These are phyloP conservation scores for Rhodosporidiobolus sp. DNA, from an alignment of 768 basidiomycete species.

Conservation along the genomic window DNA sequence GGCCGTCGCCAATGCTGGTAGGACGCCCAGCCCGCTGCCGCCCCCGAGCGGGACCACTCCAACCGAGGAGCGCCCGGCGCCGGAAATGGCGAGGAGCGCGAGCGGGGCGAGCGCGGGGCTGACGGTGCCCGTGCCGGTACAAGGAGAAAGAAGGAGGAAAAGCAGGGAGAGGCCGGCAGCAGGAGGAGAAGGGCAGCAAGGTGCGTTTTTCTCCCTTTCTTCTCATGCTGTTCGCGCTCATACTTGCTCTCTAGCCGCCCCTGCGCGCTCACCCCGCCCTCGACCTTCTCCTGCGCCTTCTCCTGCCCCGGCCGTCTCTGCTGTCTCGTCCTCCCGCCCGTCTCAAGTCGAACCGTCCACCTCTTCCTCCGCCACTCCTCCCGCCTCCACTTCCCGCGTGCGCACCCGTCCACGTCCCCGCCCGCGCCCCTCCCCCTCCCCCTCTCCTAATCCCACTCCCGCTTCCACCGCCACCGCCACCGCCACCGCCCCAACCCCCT, in stretches of 20 bases:
- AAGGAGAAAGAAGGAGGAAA: background rate
- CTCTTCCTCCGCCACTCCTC: no score
- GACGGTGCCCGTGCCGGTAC: background rate
- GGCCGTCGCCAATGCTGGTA: slow-evolving; percentile 27
- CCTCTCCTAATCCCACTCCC: background rate
- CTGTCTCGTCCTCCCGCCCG: background rate
- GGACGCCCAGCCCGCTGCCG: slow-evolving; percentile 9
- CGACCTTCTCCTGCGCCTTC: background rate
- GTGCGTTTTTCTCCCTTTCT: background rate
- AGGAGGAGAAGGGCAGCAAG: background rate
- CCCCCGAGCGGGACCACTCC: background rate
- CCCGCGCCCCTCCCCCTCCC: background rate
- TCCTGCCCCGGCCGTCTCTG: background rate
- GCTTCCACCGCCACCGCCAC: no score
- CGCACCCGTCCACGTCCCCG: background rate
- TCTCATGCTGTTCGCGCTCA: background rate
- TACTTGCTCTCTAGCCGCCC: background rate
- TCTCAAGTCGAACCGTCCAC: no score
- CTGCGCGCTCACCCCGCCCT: background rate
- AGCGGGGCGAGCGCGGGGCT: background rate
- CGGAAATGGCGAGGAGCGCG: no score
- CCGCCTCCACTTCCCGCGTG: background rate
- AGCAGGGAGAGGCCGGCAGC: background rate
- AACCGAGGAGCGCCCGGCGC: no score
- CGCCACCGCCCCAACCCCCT: background rate